Evolutionary conservation across 352 stramenopile genomes (phyloP).

Genomic region (Phytophthora tubulina): DNA sequence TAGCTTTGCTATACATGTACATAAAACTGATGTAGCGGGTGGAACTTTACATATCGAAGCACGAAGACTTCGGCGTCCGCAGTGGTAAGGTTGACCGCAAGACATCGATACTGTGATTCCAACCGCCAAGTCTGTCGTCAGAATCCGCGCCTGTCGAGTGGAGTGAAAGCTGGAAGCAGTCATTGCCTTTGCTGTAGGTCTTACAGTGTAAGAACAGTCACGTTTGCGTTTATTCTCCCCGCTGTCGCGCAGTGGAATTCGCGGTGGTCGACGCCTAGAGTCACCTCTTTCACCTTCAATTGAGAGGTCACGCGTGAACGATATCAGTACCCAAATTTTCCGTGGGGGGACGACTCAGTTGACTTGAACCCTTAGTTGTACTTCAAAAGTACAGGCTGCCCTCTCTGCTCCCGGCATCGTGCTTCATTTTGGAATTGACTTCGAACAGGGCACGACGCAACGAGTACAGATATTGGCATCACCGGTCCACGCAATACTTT

Average conservation of each 20-base stretch:
- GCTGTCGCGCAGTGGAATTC: not conserved
- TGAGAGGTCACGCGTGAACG: not conserved
- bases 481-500: no score
- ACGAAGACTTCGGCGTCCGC: no score
- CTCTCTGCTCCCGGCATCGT: not conserved
- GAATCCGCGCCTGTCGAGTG: conserved; percentile 7
- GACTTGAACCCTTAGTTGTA: conserved; percentile 1
- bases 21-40: no score
- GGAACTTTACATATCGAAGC: no score
- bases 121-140: conserved; percentile 9
- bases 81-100: no score
- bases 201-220: conserved; percentile 8
- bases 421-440: conserved; percentile 16
- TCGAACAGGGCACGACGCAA: not conserved
- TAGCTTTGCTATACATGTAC: no score
- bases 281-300: not conserved
- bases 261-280: conserved; percentile 3
- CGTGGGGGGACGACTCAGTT: not conserved
- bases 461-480: not conserved
- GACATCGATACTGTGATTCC: not conserved
- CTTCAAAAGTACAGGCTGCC: conserved; percentile 1
- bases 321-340: conserved; percentile 22
- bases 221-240: not conserved
- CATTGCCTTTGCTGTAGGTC: not conserved
- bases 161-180: not conserved